Percentiles rank a stretch among this genome's conserved stretches.
Conservation (phyloP, 441 rosid species). For the Pelargonium cotyledonis region DNA sequence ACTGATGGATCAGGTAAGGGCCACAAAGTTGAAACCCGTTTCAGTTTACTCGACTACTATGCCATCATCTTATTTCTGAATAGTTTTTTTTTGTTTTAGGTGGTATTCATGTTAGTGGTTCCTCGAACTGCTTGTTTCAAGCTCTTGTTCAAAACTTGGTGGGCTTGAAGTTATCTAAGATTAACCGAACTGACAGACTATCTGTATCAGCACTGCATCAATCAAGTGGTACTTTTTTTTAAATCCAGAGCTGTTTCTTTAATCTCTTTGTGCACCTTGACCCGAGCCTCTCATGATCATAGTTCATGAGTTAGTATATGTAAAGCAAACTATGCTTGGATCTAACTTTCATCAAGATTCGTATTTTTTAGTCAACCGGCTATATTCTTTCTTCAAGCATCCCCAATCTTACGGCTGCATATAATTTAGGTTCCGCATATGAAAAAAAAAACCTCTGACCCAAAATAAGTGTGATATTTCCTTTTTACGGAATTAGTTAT, state of each 20-base stretch:
- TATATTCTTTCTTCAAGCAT: no score
- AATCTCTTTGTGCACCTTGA: background rate
- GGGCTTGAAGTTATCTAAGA: constrained; percentile 59
- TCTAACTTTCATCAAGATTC: no score
- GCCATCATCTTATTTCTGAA: background rate
- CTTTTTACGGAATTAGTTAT: no score
- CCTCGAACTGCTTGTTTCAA: constrained; percentile 48
- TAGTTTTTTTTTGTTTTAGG: constrained; percentile 7
- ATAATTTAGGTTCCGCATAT: no score
- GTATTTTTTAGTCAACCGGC: no score
- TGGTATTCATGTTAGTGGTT: constrained; percentile 18
- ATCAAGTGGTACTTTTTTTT: constrained; percentile 65
- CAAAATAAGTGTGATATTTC: no score
- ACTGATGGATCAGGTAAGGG: constrained; percentile 32
- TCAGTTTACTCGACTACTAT: background rate
- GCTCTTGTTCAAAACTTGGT: constrained; percentile 53
- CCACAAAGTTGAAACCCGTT: constrained; percentile 4
- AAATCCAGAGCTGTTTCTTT: constrained; percentile 2
- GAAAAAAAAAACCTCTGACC: no score
- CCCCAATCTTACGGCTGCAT: no score
- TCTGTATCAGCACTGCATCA: constrained; percentile 58
- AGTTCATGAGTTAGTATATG: no score
- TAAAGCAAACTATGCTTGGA: no score
- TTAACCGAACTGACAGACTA: constrained; percentile 37
- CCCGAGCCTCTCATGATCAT: no score